phyloP scores from a whole-genome alignment of 352 stramenopile species.

The Blastocystis sp. region DNA sequence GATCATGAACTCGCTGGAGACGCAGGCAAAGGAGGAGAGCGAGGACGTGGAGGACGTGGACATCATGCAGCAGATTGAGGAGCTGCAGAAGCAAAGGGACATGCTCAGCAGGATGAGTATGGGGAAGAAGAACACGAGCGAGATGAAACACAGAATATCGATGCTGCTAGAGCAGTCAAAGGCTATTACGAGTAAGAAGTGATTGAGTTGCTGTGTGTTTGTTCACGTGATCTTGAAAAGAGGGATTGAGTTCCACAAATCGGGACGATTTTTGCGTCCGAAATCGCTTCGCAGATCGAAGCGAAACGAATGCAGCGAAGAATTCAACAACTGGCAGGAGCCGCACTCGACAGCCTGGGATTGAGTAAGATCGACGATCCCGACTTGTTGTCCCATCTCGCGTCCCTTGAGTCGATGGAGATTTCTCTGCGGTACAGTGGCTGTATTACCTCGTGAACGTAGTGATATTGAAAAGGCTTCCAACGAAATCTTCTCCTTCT shows the following conservation, averaged over 20 bases:
- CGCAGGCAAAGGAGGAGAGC: neutral
- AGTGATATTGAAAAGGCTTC: slow-evolving; percentile 65
- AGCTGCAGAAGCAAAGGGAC: neutral
- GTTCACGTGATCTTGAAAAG: neutral
- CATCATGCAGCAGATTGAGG: slow-evolving; percentile 14
- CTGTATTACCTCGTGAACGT: neutral
- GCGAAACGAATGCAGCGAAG: slow-evolving; percentile 11
- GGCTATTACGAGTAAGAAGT: neutral
- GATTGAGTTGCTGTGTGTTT: neutral
- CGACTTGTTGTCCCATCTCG: slow-evolving; percentile 35
- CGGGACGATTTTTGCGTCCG: neutral
- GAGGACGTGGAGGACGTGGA: neutral
- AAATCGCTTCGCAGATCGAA: neutral
- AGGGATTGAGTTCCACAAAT: neutral
- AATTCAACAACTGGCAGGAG: slow-evolving; percentile 63
- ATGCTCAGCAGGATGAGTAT: neutral
- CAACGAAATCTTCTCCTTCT: slow-evolving; percentile 48
- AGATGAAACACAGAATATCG: neutral
- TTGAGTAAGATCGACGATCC: slow-evolving; percentile 49
- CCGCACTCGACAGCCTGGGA: slow-evolving; percentile 50
- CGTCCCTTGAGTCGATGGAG: slow-evolving; percentile 20
- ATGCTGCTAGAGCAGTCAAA: neutral
- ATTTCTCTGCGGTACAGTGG: neutral
- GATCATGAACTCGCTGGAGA: neutral
- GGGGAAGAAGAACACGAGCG: neutral